These are phyloP conservation scores for Bonnemaisonia californica DNA, from an alignment of 31 red algal species.

Conservation along the genomic window DNA sequence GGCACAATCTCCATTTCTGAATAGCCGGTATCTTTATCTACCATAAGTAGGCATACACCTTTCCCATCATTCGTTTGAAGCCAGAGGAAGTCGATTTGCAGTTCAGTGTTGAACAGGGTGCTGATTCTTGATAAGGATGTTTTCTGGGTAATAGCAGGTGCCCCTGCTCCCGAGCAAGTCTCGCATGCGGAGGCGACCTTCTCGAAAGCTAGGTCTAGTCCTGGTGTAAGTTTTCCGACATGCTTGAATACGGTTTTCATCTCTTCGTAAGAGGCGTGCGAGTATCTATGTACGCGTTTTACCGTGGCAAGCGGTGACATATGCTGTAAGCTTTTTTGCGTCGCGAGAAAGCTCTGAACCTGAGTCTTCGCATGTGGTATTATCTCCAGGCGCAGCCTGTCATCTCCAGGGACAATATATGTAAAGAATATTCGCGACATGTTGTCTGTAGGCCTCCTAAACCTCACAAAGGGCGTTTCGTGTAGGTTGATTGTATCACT, in stretches of 20 bases:
- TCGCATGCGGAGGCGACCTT: conserved; percentile 12
- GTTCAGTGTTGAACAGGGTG: conserved; percentile 31
- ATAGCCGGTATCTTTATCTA: not conserved
- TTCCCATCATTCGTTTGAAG: not conserved
- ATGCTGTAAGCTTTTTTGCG: not conserved
- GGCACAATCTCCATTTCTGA: not conserved
- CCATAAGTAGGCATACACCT: conserved; percentile 13
- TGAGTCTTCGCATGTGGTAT: conserved; percentile 14
- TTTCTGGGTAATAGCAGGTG: conserved; percentile 24
- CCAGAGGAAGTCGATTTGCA: conserved; percentile 34
- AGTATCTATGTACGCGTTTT: not conserved
- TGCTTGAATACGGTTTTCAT: not conserved
- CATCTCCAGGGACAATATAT: conserved; percentile 1
- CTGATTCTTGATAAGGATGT: conserved; percentile 35
- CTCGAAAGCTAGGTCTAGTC: not conserved
- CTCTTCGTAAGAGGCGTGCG: not conserved
- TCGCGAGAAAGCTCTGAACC: conserved; percentile 1
- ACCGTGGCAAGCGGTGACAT: not conserved
- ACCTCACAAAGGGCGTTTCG: not conserved
- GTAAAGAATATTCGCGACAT: conserved; percentile 15
- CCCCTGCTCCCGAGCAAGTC: conserved; percentile 29
- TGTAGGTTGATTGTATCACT: conserved; percentile 13
- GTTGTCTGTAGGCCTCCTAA: conserved; percentile 11
- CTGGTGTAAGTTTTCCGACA: not conserved
- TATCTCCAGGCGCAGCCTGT: conserved; percentile 18